Evolutionary conservation across 257 asterid species (phyloP).

Genomic region (Przewalskia tangutica): DNA sequence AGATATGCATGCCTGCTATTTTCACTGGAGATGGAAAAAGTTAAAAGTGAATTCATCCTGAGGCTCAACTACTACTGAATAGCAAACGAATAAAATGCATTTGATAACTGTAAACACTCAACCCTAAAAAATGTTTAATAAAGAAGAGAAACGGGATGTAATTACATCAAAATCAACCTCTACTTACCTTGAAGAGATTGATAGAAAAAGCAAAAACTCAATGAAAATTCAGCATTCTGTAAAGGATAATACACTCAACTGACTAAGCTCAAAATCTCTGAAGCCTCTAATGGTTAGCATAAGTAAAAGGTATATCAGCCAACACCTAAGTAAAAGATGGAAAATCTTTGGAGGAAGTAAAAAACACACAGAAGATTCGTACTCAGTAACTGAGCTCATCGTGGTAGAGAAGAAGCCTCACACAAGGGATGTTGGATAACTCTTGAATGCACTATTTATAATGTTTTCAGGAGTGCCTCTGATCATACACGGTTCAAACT

Average conservation of each 20-base stretch:
- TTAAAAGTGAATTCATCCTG: neutral
- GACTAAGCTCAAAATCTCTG: neutral
- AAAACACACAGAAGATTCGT: neutral
- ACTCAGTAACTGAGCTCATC: neutral
- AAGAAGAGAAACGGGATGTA: neutral
- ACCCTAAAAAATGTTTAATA: neutral
- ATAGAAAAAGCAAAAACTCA: neutral
- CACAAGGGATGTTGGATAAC: neutral
- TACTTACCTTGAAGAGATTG: neutral
- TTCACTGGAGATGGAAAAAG: neutral
- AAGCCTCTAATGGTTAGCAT: neutral
- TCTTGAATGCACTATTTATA: neutral
- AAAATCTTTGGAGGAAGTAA: neutral
- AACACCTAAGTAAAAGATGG: neutral
- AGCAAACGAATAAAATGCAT: neutral
- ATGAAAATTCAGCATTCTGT: neutral
- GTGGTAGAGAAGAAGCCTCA: neutral
- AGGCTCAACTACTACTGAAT: neutral
- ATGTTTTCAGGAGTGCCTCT: neutral
- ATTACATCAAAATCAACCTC: neutral
- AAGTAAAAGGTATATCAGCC: neutral
- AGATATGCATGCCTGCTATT: neutral
- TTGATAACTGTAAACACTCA: neutral
- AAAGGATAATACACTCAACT: slow-evolving; percentile 1
- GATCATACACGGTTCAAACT: neutral